phyloP scores from a whole-genome alignment of 2,329 filamentous ascomycete genomes.

The Pseudogymnoascus sp. region DNA sequence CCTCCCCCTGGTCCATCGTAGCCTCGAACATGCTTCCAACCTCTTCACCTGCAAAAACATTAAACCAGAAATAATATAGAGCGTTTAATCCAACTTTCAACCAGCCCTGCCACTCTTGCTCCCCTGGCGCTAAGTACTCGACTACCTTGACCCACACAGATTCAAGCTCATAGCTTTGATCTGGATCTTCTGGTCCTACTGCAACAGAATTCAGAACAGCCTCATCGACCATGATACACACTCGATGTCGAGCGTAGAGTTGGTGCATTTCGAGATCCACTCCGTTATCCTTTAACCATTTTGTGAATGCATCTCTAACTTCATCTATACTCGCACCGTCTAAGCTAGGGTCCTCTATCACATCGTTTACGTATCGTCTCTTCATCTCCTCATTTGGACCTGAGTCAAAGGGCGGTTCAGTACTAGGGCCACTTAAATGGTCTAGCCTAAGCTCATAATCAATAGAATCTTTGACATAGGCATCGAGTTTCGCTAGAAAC shows the following conservation, averaged over 20 bases:
- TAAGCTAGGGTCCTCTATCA: slow-evolving; percentile 1
- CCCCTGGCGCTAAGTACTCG: slow-evolving; percentile 3
- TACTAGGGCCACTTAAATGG: background rate
- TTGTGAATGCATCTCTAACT: slow-evolving; percentile 7
- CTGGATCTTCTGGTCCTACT: slow-evolving; percentile 1
- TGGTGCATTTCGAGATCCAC: background rate
- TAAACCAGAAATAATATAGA: slow-evolving; percentile 3
- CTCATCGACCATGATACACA: slow-evolving; percentile 11
- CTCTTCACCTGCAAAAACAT: slow-evolving; percentile 7
- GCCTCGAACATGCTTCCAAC: background rate
- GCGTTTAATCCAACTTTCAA: slow-evolving; percentile 8
- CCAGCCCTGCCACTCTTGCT: slow-evolving; percentile 3
- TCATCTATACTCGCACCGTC: background rate
- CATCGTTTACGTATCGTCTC: slow-evolving; percentile 9
- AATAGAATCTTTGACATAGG: background rate
- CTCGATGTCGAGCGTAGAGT: slow-evolving; percentile 8
- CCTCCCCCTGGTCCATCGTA: background rate
- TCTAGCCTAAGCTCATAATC: background rate
- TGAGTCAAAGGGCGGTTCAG: background rate
- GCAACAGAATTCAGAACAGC: slow-evolving; percentile 4
- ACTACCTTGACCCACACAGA: slow-evolving; percentile 7
- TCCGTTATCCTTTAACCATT: slow-evolving; percentile 3
- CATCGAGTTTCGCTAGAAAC: slow-evolving; percentile 7
- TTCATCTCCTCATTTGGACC: slow-evolving; percentile 10
- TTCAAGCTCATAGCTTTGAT: background rate